phyloP scores from a whole-genome alignment of 345 rosid genomes.

The Syzygium aqueum region DNA sequence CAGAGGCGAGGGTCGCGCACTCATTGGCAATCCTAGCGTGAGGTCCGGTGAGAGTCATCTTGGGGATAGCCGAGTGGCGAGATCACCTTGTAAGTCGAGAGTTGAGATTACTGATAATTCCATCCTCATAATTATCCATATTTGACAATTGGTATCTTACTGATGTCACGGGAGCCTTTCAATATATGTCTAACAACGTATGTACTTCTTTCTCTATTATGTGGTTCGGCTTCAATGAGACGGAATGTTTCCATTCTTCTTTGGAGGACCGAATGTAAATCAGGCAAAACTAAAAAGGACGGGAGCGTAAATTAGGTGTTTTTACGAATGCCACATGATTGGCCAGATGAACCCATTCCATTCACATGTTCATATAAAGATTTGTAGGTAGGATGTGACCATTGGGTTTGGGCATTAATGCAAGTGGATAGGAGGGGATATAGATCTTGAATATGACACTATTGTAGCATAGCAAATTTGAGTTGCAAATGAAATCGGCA shows the following conservation, averaged over 20 bases:
- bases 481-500: background rate
- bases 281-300: rapidly evolving
- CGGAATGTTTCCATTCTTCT: background rate
- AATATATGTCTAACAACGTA: background rate
- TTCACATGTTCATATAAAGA: background rate
- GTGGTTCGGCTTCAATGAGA: background rate
- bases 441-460: background rate
- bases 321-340: background rate
- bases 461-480: background rate
- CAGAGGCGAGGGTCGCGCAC: background rate
- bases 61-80: rapidly evolving
- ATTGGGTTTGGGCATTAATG: background rate
- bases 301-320: background rate
- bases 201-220: background rate
- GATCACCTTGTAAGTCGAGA: background rate
- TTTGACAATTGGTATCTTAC: rapidly evolving
- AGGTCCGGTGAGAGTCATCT: background rate
- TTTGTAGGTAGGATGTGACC: background rate
- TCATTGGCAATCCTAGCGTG: rapidly evolving
- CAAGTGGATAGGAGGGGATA: background rate
- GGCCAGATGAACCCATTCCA: background rate
- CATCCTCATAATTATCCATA: background rate
- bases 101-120: background rate
- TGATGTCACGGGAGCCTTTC: background rate
- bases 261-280: background rate